Conservation (phyloP, 352 stramenopile genomes). For the Hyaloperonospora brassicae region DNA sequence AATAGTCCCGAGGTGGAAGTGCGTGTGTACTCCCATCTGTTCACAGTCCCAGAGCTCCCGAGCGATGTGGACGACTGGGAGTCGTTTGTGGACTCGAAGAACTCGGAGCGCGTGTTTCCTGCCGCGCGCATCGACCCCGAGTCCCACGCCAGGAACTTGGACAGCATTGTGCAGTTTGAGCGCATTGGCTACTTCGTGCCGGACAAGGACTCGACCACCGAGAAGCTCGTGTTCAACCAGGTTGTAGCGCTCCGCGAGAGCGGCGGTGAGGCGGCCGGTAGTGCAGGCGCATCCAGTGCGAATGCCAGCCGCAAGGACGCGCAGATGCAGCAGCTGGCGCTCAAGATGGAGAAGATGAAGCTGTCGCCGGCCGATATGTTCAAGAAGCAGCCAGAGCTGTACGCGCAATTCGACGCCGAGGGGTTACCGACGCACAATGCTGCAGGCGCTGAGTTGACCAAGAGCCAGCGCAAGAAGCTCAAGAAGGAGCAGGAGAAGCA, state of each 20-base stretch:
- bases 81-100: constrained; percentile 74
- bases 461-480: constrained; percentile 81
- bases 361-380: constrained; percentile 81
- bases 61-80: constrained; percentile 66
- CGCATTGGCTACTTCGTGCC: constrained; percentile 96
- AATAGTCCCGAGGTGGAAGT: constrained; percentile 82
- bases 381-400: constrained; percentile 55
- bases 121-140: constrained; percentile 87
- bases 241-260: constrained; percentile 92
- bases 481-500: constrained; percentile 87
- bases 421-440: constrained; percentile 73
- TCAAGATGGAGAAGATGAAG: constrained; percentile 92
- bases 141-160: constrained; percentile 48
- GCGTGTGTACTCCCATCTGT: constrained; percentile 96
- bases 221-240: constrained; percentile 94
- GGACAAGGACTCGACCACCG: constrained; percentile 90
- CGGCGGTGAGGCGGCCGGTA: constrained; percentile 29
- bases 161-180: constrained; percentile 93
- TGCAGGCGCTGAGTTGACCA: constrained; percentile 50
- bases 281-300: constrained; percentile 10
- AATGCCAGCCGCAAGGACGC: constrained; percentile 76
- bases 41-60: constrained; percentile 86
- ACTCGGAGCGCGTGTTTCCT: constrained; percentile 75
- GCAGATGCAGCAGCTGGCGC: constrained; percentile 73
- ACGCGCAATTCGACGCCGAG: constrained; percentile 61